Evolutionary conservation across 306 rosid species (phyloP).

Genomic region (Boehmeria nivea): DNA sequence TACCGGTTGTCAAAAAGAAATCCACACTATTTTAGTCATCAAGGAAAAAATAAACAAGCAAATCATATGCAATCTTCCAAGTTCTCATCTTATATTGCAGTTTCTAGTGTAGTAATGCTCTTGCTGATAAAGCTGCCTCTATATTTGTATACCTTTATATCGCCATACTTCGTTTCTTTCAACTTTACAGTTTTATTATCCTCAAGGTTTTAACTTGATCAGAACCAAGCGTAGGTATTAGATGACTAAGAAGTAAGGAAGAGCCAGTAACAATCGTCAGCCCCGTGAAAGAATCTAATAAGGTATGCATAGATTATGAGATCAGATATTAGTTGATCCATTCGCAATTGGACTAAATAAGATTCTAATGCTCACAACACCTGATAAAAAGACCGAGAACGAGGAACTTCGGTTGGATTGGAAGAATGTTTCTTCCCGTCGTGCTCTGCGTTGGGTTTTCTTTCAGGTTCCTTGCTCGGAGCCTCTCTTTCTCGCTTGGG

Average conservation of each 20-base stretch:
- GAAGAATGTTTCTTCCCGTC: constrained; percentile 42
- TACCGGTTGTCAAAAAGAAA: neutral
- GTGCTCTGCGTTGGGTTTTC: constrained; percentile 28
- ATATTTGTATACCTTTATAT: neutral
- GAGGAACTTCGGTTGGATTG: constrained; percentile 37
- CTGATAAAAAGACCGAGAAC: constrained; percentile 61
- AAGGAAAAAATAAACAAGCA: neutral
- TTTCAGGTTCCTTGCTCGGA: constrained; percentile 35
- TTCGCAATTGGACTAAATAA: constrained; percentile 5
- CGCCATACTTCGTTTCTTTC: neutral
- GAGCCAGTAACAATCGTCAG: neutral
- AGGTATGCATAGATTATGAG: neutral
- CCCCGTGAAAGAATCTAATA: neutral
- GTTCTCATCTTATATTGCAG: no score
- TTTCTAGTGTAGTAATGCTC: no score
- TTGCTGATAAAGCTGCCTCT: neutral
- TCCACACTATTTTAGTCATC: neutral
- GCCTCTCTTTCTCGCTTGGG: constrained; percentile 36
- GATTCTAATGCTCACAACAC: constrained; percentile 29
- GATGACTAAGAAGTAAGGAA: neutral
- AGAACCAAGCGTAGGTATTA: neutral
- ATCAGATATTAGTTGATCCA: neutral
- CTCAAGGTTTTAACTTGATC: neutral
- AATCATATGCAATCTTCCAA: no score
- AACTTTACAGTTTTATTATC: neutral